Conservation (phyloP, 306 rosid genomes). For the Carpinus fangiana region DNA sequence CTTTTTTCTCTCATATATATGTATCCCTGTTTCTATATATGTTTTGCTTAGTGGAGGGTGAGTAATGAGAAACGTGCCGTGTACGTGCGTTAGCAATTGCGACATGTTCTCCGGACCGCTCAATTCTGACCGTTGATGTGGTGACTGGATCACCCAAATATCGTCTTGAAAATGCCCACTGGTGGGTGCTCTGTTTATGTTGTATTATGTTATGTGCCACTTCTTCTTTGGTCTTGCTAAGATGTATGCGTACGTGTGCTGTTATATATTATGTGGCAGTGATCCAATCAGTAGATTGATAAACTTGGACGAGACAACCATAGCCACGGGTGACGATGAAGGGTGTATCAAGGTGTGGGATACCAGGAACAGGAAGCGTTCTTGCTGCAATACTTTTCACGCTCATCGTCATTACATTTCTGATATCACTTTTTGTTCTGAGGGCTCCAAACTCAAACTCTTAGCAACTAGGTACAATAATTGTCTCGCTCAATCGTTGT, state of each 20-base stretch:
- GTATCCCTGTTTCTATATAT: background rate
- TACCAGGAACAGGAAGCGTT: conserved; percentile 76
- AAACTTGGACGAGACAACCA: conserved; percentile 65
- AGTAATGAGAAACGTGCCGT: background rate
- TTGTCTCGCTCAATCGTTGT: background rate
- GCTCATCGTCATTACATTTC: conserved; percentile 79
- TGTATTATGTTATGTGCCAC: background rate
- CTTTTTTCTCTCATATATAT: background rate
- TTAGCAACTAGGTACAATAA: conserved; percentile 74
- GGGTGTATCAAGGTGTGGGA: conserved; percentile 97
- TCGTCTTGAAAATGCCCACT: conserved; percentile 10
- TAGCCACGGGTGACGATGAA: conserved; percentile 88
- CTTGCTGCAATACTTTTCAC: conserved; percentile 73
- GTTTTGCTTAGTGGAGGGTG: background rate
- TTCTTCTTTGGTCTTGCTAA: background rate
- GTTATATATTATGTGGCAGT: conserved; percentile 37
- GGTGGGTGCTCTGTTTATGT: background rate
- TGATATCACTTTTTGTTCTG: conserved; percentile 76
- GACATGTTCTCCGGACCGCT: background rate
- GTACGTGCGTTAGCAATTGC: background rate
- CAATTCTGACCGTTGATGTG: background rate
- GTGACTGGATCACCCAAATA: conserved; percentile 8
- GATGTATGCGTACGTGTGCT: background rate
- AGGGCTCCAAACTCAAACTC: conserved; percentile 56
- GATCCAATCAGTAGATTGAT: conserved; percentile 73